Evolutionary conservation across 768 basidiomycete genomes (phyloP).

Genomic region (Lactarius evosmus): DNA sequence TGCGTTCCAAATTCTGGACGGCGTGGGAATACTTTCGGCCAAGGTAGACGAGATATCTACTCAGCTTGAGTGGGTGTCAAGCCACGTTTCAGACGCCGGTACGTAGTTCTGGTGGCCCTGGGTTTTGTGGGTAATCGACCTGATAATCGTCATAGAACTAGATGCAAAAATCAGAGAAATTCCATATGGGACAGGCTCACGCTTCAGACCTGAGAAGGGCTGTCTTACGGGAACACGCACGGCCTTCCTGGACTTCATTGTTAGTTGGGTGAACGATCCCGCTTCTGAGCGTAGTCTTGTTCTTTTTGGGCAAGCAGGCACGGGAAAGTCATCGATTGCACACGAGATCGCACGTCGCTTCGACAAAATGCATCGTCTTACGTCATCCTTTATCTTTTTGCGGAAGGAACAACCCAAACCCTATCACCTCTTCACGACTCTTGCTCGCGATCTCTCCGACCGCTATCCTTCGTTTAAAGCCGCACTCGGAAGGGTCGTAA

Average conservation of each 20-base stretch:
- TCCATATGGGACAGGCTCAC: not conserved
- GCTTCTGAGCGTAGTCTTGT: not conserved
- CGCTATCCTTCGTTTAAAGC: not conserved
- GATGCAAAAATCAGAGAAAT: not conserved
- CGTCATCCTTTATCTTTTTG: not conserved
- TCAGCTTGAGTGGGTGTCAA: not conserved
- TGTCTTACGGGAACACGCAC: not conserved
- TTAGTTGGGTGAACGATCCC: not conserved
- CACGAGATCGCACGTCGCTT: not conserved
- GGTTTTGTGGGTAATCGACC: not conserved
- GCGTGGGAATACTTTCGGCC: not conserved
- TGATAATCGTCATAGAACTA: not conserved
- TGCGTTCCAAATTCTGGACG: not conserved
- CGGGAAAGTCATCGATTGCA: too few relatives aligned
- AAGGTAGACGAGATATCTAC: not conserved
- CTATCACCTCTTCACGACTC: conserved; percentile 3
- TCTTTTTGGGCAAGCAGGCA: not conserved
- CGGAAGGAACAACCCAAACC: not conserved
- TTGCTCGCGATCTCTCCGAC: not conserved
- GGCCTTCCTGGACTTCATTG: not conserved
- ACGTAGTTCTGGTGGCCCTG: not conserved
- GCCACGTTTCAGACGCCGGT: not conserved
- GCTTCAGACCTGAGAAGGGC: not conserved
- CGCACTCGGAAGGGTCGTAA: not conserved
- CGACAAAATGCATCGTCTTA: not conserved